phyloP scores from a whole-genome alignment of 495 filamentous ascomycete species.

The Penicillium antarcticum region DNA sequence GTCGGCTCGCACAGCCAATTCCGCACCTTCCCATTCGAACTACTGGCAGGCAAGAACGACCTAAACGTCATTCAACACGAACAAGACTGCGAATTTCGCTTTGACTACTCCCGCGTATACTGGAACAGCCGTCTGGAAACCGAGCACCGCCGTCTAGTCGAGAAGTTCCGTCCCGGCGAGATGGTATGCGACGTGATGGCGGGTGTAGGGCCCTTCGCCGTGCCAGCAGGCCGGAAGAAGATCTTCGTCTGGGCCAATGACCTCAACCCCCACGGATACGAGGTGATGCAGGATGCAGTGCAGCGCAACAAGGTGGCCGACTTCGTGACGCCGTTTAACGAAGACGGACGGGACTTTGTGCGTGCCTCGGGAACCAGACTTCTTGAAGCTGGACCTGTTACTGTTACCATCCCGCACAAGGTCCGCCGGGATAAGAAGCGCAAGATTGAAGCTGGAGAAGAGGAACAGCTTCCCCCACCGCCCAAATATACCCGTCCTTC shows the following conservation, averaged over 20 bases:
- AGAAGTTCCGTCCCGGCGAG: slow-evolving; percentile 75
- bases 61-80: slow-evolving; percentile 71
- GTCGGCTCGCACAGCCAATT: slow-evolving; percentile 82
- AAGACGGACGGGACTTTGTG: slow-evolving; percentile 82
- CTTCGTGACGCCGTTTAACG: slow-evolving; percentile 75
- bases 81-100: slow-evolving; percentile 46
- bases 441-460: slow-evolving; percentile 13
- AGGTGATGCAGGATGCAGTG: slow-evolving; percentile 65
- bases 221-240: slow-evolving; percentile 83
- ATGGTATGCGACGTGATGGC: slow-evolving; percentile 98
- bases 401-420: slow-evolving; percentile 41
- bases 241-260: slow-evolving; percentile 98
- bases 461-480: slow-evolving; percentile 30
- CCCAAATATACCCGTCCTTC: slow-evolving; percentile 54
- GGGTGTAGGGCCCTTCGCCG: slow-evolving; percentile 90
- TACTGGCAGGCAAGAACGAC: slow-evolving; percentile 77
- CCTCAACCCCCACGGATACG: slow-evolving; percentile 85
- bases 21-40: slow-evolving; percentile 89
- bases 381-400: slow-evolving; percentile 45
- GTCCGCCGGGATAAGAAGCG: slow-evolving; percentile 22
- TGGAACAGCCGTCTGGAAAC: slow-evolving; percentile 91
- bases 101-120: slow-evolving; percentile 77
- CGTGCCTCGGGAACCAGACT: slow-evolving; percentile 60
- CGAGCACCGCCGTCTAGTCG: slow-evolving; percentile 79
- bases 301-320: slow-evolving; percentile 72